These are phyloP conservation scores for Mediolabrus comicus DNA, from an alignment of 108 stramenopile species.

Conservation along the genomic window DNA sequence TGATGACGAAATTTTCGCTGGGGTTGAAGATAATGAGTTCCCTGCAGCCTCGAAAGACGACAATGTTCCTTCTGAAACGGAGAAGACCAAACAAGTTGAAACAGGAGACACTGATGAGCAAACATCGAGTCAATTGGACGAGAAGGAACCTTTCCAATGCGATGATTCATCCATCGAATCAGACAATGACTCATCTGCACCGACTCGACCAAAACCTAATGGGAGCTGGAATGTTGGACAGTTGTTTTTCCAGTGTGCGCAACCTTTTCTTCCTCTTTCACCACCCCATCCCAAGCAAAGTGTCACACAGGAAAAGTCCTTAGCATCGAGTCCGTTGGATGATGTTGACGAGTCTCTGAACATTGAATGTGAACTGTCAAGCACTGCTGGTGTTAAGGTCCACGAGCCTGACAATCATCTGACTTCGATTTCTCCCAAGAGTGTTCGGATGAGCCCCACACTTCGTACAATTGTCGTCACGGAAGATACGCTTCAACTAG, in stretches of 20 bases:
- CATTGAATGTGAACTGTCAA: not conserved
- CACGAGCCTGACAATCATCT: too few relatives aligned
- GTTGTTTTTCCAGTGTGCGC: not conserved
- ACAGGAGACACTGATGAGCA: not conserved
- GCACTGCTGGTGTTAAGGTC: not conserved
- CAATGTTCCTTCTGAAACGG: not conserved
- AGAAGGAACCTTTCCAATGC: not conserved
- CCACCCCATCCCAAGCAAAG: too few relatives aligned
- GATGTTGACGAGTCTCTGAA: not conserved
- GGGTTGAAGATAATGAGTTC: not conserved
- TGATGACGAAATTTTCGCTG: not conserved
- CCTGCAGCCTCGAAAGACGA: not conserved
- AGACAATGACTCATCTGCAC: too few relatives aligned
- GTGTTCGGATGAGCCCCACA: too few relatives aligned
- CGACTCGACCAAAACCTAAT: not conserved
- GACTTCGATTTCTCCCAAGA: too few relatives aligned
- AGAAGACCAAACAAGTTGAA: not conserved
- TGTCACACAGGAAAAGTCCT: not conserved
- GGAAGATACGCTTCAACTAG: not conserved
- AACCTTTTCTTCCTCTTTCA: not conserved
- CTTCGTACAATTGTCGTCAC: too few relatives aligned
- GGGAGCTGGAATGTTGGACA: not conserved
- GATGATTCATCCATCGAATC: too few relatives aligned
- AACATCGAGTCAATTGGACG: not conserved
- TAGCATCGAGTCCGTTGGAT: not conserved